Evolutionary conservation across 306 rosid species (phyloP), one percentile per base, ranked within the genome.

Genomic region (Crotalaria pallida): DNA sequence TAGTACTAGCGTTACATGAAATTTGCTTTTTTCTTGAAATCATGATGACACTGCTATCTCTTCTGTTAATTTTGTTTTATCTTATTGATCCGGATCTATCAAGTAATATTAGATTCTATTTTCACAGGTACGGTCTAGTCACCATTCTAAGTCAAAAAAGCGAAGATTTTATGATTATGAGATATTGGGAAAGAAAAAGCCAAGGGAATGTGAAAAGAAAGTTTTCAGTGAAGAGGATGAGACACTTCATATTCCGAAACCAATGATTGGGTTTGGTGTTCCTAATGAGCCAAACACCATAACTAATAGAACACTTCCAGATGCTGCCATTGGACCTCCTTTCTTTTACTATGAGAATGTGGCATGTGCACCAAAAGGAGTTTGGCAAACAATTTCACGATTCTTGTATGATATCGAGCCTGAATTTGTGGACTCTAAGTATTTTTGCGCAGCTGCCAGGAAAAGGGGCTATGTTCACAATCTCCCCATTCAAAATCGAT

Each of bases 291-390:
- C 87, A 10, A 33, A 10, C 40, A 52, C 29, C 15, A 44, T 44
- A 7, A 68, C 79, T 9, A 55, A 17, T 3, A 81, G 99, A 73
- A 79, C 11, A 15, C 75, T 94, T 41, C 95, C 99, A 6, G 91
- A 84, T 18, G 85, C 78, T 49, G 96, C 91, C 13, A 52, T 34
- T 22, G 97, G 99, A 7, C 96, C 99, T 7, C 99, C 99, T 0
- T 94, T 82, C 70, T 94, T 94, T 59, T 94, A 94, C 33, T 94
- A 88, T 13, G 99, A 94, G 81, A 94, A 94, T 5, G 99, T 94
- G 29, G 99, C 99, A 1, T 82, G 88, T 17, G 92, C 99, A 44
- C 99, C 99, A 0, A 94, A 89, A 77, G 97, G 99, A 12, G 97
- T 91, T 15, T 94, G 99, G 99, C 86, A 58, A 76, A 94, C 92